Conservation (phyloP, 2,329 filamentous ascomycete species). For the Plenodomus lindquistii region DNA sequence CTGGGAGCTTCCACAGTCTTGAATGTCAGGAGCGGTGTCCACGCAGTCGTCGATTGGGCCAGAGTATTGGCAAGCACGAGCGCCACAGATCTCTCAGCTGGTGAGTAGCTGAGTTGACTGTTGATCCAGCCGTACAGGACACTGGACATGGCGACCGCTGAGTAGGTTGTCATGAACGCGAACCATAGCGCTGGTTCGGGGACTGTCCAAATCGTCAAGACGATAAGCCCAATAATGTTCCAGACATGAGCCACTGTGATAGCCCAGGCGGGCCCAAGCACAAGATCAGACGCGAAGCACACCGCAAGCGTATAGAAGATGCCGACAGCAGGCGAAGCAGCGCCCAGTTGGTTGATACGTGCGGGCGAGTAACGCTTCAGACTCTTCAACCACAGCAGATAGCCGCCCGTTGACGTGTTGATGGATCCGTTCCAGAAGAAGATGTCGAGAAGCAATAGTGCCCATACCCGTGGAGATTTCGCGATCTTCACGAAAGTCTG, state of each 20-base stretch:
- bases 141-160: conserved; percentile 57
- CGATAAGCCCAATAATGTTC: conserved; percentile 59
- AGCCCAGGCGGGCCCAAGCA: conserved; percentile 58
- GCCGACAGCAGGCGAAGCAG: conserved; percentile 58
- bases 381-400: conserved; percentile 63
- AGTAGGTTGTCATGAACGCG: conserved; percentile 56
- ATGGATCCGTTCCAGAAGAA: conserved; percentile 61
- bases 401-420: conserved; percentile 55
- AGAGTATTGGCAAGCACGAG: conserved; percentile 58
- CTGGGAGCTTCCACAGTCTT: conserved; percentile 50
- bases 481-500: conserved; percentile 25
- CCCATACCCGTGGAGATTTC: conserved; percentile 55
- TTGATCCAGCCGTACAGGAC: conserved; percentile 63
- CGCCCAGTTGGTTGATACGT: conserved; percentile 56
- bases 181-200: conserved; percentile 60
- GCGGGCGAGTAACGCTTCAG: conserved; percentile 53
- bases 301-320: conserved; percentile 61
- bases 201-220: conserved; percentile 60
- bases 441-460: conserved; percentile 55
- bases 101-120: conserved; percentile 51
- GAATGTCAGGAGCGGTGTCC: conserved; percentile 60
- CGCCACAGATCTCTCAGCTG: conserved; percentile 54
- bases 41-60: conserved; percentile 60
- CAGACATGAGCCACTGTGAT: conserved; percentile 57
- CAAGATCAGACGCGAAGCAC: conserved; percentile 59